Base-by-base conservation (phyloP, 148 eudicot genomes). In the Vaccinium vitisidaea region DNA sequence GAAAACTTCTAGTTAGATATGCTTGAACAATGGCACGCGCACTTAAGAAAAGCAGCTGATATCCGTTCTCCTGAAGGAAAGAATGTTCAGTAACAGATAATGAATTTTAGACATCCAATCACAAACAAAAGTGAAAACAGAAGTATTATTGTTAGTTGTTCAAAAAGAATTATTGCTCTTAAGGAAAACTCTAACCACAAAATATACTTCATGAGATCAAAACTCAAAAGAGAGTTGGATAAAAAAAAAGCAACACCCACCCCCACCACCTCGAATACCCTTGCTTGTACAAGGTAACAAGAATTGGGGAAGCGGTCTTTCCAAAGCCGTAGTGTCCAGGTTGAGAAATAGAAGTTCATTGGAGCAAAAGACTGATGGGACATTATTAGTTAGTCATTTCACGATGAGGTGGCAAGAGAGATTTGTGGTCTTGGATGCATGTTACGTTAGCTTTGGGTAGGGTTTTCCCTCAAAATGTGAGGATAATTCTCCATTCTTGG, bases 11-110 rank as follows among this genome's bases (percentile, higher is more conserved):
- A 55, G 99, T 97, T 50, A 97, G 88, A 90, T 97, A 97, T 61
- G 99, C 96, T 87, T 97, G 99, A 86, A 97, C 99, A 82, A 97
- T 97, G 77, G 99, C 99, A 65, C 99, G 98, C 36, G 99, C 99
- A 87, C 99, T 97, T 65, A 97, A 82, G 88, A 97, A 97, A 73
- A 97, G 93, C 80, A 97, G 92, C 87, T 97, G 99, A 84, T 97
- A 97, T 70, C 99, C 99, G 87, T 97, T 97, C 80, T 97, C 99
- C 99, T 97, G 93, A 75, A 84, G 77, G 59, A 80, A 85, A 69
- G 74, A 80, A 21, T 50, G 54, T 75, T 83, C 15, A 80, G 59
- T 63, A 87, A 77, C 56, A 25, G 54, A 83, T 32, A 56, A 70
- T 77, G 63, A 82, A 56, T 71, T 55, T 77, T 65, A 65, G 65